A percentile compares a stretch with the other conserved stretches of the same genome.
These are phyloP conservation scores for Glaciozyma antarctica DNA, from an alignment of 768 basidiomycete species.

Conservation along the genomic window DNA sequence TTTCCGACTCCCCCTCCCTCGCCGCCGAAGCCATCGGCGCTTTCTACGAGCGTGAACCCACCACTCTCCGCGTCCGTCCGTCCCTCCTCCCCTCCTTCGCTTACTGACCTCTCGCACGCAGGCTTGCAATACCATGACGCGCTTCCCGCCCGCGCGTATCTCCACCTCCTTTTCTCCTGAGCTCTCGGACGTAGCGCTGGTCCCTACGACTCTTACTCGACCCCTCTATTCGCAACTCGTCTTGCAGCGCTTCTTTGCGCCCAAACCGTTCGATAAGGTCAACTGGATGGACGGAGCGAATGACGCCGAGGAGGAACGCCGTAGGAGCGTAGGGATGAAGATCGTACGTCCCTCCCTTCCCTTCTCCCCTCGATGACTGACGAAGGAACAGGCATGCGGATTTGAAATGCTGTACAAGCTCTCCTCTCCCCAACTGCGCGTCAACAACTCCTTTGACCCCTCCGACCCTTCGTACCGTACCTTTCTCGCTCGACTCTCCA, in stretches of 20 bases:
- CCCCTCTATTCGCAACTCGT: slow-evolving; percentile 87
- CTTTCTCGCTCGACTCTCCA: slow-evolving; percentile 14
- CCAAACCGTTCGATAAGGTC: slow-evolving; percentile 60
- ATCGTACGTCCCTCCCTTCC: slow-evolving; percentile 48
- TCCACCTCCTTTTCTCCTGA: slow-evolving; percentile 41
- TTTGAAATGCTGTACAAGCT: slow-evolving; percentile 96
- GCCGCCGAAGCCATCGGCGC: slow-evolving; percentile 79
- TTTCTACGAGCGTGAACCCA: slow-evolving; percentile 90
- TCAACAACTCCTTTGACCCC: background rate
- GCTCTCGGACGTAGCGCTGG: slow-evolving; percentile 41
- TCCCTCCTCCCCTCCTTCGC: background rate
- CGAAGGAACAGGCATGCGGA: slow-evolving; percentile 60
- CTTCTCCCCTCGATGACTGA: background rate
- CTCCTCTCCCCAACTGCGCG: slow-evolving; percentile 44
- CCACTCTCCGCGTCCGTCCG: slow-evolving; percentile 53
- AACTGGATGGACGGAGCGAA: slow-evolving; percentile 41
- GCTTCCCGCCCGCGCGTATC: slow-evolving; percentile 65
- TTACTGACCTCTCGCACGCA: slow-evolving; percentile 37
- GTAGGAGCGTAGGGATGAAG: slow-evolving; percentile 86
- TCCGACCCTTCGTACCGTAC: slow-evolving; percentile 32
- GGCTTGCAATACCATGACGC: slow-evolving; percentile 79
- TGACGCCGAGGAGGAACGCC: slow-evolving; percentile 55
- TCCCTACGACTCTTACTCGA: slow-evolving; percentile 53
- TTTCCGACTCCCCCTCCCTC: slow-evolving; percentile 55
- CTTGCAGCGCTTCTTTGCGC: slow-evolving; percentile 85